Base-by-base conservation (phyloP, 2,329 filamentous ascomycete species). In the Aspergillus arachidicola region DNA sequence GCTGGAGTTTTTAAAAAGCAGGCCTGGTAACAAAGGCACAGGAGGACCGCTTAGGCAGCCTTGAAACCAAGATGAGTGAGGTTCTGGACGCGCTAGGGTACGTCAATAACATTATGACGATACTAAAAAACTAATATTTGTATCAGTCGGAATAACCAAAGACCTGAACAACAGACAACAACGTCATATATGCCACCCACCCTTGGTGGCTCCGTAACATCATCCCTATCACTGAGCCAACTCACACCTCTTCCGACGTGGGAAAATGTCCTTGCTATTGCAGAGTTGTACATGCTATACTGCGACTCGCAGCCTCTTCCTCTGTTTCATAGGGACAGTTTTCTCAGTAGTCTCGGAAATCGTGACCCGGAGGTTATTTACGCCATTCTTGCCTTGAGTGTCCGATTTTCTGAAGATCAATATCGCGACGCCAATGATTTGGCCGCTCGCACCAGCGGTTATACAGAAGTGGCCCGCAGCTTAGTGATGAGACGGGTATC, bases 301-400 rank as follows among this genome's bases (percentile, higher is more conserved):
- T 83, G 82, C 60, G 81, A 85, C 58, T 81, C 78, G 28, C 84
- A 86, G 57, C 83, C 83, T 6, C 72, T 86, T 26, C 78, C 79
- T 19, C 71, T 86, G 0, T 85, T 86, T 57, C 73, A 79, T 21
- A 68, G 75, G 12, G 72, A 75, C 4, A 74, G 66, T 1, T 83
- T 85, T 63, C 60, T 83, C 10, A 64, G 71, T 6, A 80, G 74
- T 43, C 68, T 84, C 7, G 66, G 72, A 16, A 66, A 73, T 26
- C 76, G 83, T 76, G 62, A 78, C 41, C 66, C 74, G 12, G 76
- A 78, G 56, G 62, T 78, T 38, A 69, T 78, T 9, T 75, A 76
- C 57, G 69, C 75, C 7, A 70, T 78, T 7, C 68, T 84, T 34
- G 79, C 81, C 3, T 65, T 85, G 45, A 75, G 76, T 1, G 71